Percentiles rank a stretch among this genome's conserved stretches.
phyloP scores from a whole-genome alignment of 495 filamentous ascomycete genomes.

The Geopyxis carbonaria region DNA sequence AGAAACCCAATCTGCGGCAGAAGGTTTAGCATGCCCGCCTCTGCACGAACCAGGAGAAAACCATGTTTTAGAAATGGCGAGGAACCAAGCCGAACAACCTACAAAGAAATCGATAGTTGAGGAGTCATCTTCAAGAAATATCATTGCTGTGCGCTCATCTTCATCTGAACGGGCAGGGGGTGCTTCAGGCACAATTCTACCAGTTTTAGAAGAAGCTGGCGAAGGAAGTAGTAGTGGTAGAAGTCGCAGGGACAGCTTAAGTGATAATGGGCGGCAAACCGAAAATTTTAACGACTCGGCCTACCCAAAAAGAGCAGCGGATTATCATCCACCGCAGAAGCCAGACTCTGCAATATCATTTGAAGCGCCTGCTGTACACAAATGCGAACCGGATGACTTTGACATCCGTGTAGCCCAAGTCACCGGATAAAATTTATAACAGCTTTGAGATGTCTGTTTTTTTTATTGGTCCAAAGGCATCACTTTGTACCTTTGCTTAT shows the following conservation, averaged over 20 bases:
- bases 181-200: constrained; percentile 50
- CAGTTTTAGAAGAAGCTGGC: constrained; percentile 79
- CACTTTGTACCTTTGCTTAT: too few relatives aligned
- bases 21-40: constrained; percentile 18
- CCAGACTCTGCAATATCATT: neutral
- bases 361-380: too few relatives aligned
- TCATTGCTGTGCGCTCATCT: constrained; percentile 37
- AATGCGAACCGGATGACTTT: too few relatives aligned
- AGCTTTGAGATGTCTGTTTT: too few relatives aligned
- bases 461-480: too few relatives aligned
- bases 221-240: constrained; percentile 57
- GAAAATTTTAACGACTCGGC: constrained; percentile 30
- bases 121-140: constrained; percentile 33
- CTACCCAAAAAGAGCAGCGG: constrained; percentile 30
- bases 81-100: too few relatives aligned
- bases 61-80: too few relatives aligned
- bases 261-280: constrained; percentile 24
- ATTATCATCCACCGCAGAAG: constrained; percentile 30
- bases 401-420: too few relatives aligned
- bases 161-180: constrained; percentile 37
- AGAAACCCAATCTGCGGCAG: constrained; percentile 30
- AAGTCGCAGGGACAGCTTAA: constrained; percentile 30
- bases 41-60: constrained; percentile 27
- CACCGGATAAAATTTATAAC: too few relatives aligned
- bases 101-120: constrained; percentile 30